These are phyloP conservation scores for Populus deltoides DNA, from an alignment of 345 rosid genomes.

Conservation along the genomic window DNA sequence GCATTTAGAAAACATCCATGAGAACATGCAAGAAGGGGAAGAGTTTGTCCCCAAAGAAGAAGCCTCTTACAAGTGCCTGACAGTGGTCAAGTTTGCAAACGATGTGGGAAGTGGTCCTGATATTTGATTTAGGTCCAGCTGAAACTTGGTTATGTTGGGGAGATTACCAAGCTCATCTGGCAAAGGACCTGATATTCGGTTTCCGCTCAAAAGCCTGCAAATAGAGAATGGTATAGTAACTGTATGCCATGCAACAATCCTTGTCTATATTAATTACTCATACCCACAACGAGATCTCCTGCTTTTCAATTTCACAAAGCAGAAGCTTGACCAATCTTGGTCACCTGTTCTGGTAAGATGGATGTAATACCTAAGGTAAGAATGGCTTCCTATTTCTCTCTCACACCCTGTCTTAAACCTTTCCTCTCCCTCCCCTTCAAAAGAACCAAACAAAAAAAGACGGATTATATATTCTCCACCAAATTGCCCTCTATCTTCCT, in stretches of 20 bases:
- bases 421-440: too few species aligned
- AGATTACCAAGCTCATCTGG: conserved; percentile 48
- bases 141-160: conserved; percentile 34
- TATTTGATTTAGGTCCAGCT: conserved; percentile 38
- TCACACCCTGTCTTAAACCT: too few species aligned
- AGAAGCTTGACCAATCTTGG: too few species aligned
- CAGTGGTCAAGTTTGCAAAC: conserved; percentile 28
- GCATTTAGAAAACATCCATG: conserved; percentile 3
- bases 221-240: not conserved
- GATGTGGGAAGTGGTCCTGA: conserved; percentile 41
- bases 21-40: not conserved
- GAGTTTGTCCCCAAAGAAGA: not conserved
- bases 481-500: too few species aligned
- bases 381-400: too few species aligned
- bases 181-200: conserved; percentile 41
- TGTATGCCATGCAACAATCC: too few species aligned
- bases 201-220: conserved; percentile 50
- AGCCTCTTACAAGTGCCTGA: conserved; percentile 41
- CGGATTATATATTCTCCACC: too few species aligned
- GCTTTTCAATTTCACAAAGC: not conserved
- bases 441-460: too few species aligned
- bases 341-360: too few species aligned
- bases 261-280: too few species aligned
- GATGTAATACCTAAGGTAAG: too few species aligned
- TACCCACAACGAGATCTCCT: not conserved